Evolutionary conservation across 495 filamentous ascomycete genomes (phyloP), one percentile per base, ranked within the genome.

Genomic region (Rostrohypoxylon terebratum): DNA sequence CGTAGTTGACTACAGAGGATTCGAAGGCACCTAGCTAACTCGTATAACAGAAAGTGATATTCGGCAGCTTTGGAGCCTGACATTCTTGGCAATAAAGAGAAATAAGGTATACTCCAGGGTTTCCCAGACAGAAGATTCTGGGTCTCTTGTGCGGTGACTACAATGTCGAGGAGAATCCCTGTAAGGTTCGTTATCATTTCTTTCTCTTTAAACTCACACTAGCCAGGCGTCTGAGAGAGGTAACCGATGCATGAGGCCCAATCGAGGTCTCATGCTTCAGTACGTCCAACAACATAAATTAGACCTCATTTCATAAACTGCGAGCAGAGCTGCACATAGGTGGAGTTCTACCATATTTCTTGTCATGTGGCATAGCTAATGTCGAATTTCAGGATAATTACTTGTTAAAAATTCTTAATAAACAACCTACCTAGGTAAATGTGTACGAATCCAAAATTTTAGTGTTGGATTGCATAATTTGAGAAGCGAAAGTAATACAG

Each of bases 61-160:
- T 58, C 68, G 82, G 50, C 86, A 89, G 72, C 76, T 88, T 25
- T 89, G 86, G 86, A 87, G 85, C 63, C 80, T 89, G 69, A 83
- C 86, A 1, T 88, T 87, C 73, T 76, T 89, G 66, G 84, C 85
- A 21, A 79, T 88, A n/a, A 83, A 73, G 62, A 77, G 82, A 59
- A 77, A 83, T 66, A 66, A 75, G 18, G 38, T 11, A 18, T 66
- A 69, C 45, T 20, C 42, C 14, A 59, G 57, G 31, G 45, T 16
- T 14, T 57, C 58, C 10, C 65, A 45, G 45, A 13, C 14, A 28
- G 25, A 50, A 57, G n/a, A 7, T 53, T 64, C 57, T 4, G 20
- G 21, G 23, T n/a, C n/a, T n/a, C n/a, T 31, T 36, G 14, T 38
- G 21, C 48, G 13, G 23, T 18, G 48, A 63, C 21, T 23, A 31